Percentiles rank a stretch among this genome's conserved stretches.
These are phyloP conservation scores for Phyllosticta paracitricarpa DNA, from an alignment of 2,329 filamentous ascomycete species.

Conservation along the genomic window DNA sequence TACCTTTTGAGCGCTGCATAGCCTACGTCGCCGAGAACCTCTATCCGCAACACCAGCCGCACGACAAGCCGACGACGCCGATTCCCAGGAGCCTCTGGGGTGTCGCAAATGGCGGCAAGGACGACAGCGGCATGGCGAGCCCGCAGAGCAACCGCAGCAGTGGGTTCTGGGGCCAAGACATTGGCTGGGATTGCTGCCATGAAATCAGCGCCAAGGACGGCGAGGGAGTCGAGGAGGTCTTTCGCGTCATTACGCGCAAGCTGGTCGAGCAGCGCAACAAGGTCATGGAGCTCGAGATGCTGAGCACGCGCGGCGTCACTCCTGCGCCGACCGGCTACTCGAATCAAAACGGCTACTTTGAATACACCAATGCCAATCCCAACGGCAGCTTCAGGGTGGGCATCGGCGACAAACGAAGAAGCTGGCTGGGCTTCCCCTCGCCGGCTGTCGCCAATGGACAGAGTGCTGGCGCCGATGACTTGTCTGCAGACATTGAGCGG, in stretches of 20 bases:
- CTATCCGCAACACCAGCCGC: conserved; percentile 43
- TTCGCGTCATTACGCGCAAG: conserved; percentile 81
- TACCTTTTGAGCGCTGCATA: conserved; percentile 92
- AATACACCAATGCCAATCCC: conserved; percentile 35
- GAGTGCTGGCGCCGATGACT: conserved; percentile 22
- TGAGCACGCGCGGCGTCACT: conserved; percentile 33
- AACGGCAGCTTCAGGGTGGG: conserved; percentile 52
- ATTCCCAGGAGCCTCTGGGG: conserved; percentile 16
- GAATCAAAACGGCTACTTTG: conserved; percentile 37
- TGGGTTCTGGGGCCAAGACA: conserved; percentile 83
- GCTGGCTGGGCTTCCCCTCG: conserved; percentile 54
- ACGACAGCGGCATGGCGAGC: conserved; percentile 33
- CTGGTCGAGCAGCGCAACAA: conserved; percentile 61
- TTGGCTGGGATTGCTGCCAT: conserved; percentile 94
- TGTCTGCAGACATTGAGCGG: conserved; percentile 24
- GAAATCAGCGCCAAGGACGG: conserved; percentile 92
- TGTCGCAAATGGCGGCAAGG: conserved; percentile 20
- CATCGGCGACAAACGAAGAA: conserved; percentile 51
- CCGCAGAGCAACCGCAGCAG: conserved; percentile 47
- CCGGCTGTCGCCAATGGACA: conserved; percentile 20
- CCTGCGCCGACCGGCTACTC: conserved; percentile 30
- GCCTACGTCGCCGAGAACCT: conserved; percentile 75
- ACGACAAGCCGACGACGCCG: conserved; percentile 12
- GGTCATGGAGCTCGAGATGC: conserved; percentile 42
- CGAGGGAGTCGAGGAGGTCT: conserved; percentile 94